Percentiles rank a stretch among this genome's conserved stretches.
phyloP scores from a whole-genome alignment of 2,329 filamentous ascomycete genomes.

The Pyrenochaeta sp. region DNA sequence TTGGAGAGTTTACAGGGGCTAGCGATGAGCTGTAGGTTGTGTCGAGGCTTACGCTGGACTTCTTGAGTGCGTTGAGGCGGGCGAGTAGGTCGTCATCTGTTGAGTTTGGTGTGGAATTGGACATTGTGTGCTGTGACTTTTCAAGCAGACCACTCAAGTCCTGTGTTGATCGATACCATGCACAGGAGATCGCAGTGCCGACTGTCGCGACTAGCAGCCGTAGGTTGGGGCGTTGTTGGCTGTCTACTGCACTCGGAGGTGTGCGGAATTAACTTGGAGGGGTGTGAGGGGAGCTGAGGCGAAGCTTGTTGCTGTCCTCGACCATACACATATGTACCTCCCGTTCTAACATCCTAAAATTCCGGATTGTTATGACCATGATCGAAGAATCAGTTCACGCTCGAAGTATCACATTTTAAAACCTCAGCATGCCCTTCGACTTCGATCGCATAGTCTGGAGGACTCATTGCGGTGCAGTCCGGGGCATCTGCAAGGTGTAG shows the following conservation, averaged over 20 bases:
- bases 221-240: neutral
- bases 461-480: too few relatives aligned
- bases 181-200: neutral
- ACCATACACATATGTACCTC: neutral
- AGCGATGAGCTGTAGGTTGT: constrained; percentile 30
- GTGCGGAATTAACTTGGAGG: constrained; percentile 22
- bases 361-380: too few relatives aligned
- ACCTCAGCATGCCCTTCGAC: too few relatives aligned
- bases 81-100: constrained; percentile 56
- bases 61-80: constrained; percentile 59
- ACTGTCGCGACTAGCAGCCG: neutral
- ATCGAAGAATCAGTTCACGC: too few relatives aligned
- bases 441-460: too few relatives aligned
- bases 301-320: neutral
- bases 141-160: neutral
- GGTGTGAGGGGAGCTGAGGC: constrained; percentile 8
- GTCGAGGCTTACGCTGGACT: constrained; percentile 51
- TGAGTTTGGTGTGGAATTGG: constrained; percentile 11
- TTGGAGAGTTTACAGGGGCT: constrained; percentile 13
- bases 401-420: neutral
- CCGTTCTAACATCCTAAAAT: too few relatives aligned
- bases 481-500: neutral
- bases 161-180: neutral
- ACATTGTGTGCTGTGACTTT: neutral
- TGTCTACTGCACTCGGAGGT: constrained; percentile 19